These are phyloP conservation scores for Teratosphaeria destructans DNA, from an alignment of 2,329 filamentous ascomycete genomes.

Conservation along the genomic window DNA sequence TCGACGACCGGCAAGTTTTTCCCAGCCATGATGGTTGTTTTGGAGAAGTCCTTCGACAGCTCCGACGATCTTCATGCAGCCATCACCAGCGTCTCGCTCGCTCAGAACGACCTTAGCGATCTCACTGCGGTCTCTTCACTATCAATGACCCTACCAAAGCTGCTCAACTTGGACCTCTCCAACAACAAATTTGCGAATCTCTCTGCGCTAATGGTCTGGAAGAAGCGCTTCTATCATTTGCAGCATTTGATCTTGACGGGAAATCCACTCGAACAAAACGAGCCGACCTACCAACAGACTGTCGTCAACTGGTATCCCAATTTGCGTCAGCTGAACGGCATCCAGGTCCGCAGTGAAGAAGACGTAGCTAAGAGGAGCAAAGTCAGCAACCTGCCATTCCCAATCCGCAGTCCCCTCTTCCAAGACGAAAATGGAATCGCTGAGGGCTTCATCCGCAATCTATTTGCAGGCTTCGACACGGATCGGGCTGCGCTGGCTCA, in stretches of 20 bases:
- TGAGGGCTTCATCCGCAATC: conserved; percentile 65
- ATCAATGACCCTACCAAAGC: conserved; percentile 67
- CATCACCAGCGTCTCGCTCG: conserved; percentile 71
- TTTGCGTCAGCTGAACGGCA: conserved; percentile 64
- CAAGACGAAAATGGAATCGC: conserved; percentile 63
- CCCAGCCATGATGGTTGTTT: conserved; percentile 79
- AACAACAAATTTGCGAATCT: conserved; percentile 66
- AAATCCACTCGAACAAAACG: conserved; percentile 55
- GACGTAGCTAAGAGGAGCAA: conserved; percentile 50
- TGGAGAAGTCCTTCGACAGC: conserved; percentile 65
- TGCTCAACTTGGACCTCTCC: conserved; percentile 82
- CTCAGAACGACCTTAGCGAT: conserved; percentile 66
- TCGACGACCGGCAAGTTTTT: conserved; percentile 78
- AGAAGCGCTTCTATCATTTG: conserved; percentile 64
- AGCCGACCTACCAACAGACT: conserved; percentile 50
- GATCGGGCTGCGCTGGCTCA: conserved; percentile 54
- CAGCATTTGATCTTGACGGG: conserved; percentile 70
- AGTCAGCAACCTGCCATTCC: conserved; percentile 49
- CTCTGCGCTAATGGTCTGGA: conserved; percentile 63
- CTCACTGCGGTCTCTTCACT: conserved; percentile 64
- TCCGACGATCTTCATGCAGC: conserved; percentile 62
- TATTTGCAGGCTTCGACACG: conserved; percentile 63
- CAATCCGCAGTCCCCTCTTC: conserved; percentile 55
- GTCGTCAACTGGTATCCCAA: conserved; percentile 75
- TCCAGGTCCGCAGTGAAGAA: conserved; percentile 61